phyloP scores from a whole-genome alignment of 2,329 filamentous ascomycete genomes.

The Emydomyces testavorans region DNA sequence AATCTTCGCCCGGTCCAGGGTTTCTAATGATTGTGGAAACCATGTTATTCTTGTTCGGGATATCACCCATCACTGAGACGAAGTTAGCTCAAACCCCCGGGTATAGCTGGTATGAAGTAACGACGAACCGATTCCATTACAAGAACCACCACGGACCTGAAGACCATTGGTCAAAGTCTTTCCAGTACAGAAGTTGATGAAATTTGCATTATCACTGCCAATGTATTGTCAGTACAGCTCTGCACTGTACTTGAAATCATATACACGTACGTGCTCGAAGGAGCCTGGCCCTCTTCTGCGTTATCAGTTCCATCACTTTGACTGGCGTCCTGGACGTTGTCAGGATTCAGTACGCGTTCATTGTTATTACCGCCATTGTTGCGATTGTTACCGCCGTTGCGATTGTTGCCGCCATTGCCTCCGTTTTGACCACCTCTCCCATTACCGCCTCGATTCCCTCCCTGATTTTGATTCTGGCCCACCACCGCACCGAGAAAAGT shows the following conservation, averaged over 20 bases:
- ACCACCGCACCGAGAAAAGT: constrained; percentile 5
- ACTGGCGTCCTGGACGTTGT: constrained; percentile 34
- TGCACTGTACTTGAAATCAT: neutral
- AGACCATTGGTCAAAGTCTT: constrained; percentile 45
- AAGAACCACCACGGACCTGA: constrained; percentile 42
- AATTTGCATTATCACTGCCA: constrained; percentile 41
- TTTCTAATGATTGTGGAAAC: constrained; percentile 43
- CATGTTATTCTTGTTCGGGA: constrained; percentile 43
- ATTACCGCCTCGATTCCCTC: neutral
- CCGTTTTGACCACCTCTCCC: neutral
- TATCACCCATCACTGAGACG: constrained; percentile 43
- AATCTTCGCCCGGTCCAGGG: constrained; percentile 35
- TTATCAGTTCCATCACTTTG: constrained; percentile 17
- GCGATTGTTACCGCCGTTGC: neutral
- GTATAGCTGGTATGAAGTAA: neutral
- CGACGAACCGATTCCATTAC: constrained; percentile 43
- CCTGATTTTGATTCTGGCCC: constrained; percentile 1
- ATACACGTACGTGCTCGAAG: constrained; percentile 36
- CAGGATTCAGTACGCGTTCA: constrained; percentile 26
- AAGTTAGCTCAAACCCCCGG: neutral
- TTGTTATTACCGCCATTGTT: constrained; percentile 9
- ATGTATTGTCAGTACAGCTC: constrained; percentile 14
- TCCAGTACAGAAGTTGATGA: constrained; percentile 50
- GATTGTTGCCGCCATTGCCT: neutral
- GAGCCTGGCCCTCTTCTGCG: constrained; percentile 31